phyloP scores from a whole-genome alignment of 2,329 filamentous ascomycete species.

The Fusarium protoensiforme region DNA sequence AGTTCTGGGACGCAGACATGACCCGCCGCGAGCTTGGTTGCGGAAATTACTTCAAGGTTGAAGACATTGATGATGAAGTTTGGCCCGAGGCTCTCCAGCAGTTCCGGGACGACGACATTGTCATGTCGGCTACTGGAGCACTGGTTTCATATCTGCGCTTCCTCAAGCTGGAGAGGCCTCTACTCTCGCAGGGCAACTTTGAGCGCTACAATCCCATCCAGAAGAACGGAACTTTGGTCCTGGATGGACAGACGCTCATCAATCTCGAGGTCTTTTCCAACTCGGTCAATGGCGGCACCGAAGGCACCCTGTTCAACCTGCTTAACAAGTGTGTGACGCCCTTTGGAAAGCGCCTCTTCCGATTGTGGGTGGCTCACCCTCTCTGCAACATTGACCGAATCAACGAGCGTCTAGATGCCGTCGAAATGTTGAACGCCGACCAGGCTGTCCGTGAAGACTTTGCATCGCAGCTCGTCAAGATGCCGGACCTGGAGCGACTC shows the following conservation, averaged over 20 bases:
- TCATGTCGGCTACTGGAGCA: constrained; percentile 92
- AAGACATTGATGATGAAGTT: constrained; percentile 64
- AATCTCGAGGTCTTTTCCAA: constrained; percentile 99
- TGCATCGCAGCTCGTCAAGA: constrained; percentile 85
- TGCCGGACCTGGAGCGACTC: constrained; percentile 93
- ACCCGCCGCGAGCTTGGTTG: constrained; percentile 84
- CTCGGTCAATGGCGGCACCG: constrained; percentile 83
- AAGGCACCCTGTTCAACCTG: constrained; percentile 90
- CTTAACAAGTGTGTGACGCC: constrained; percentile 96
- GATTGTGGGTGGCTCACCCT: constrained; percentile 97
- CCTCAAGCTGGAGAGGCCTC: constrained; percentile 87
- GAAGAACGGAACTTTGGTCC: constrained; percentile 88
- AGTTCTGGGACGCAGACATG: constrained; percentile 91
- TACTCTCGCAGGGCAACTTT: constrained; percentile 92
- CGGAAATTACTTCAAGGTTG: constrained; percentile 79
- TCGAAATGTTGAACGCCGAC: constrained; percentile 91
- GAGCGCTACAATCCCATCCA: constrained; percentile 91
- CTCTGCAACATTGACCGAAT: constrained; percentile 88
- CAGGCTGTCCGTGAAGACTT: constrained; percentile 85
- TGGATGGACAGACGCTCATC: constrained; percentile 96
- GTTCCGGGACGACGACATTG: constrained; percentile 79
- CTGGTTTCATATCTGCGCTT: constrained; percentile 86
- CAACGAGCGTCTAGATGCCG: constrained; percentile 92
- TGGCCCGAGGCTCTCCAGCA: constrained; percentile 84
- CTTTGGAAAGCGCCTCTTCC: constrained; percentile 95